These are phyloP conservation scores for Kalmanozyma brasiliensis DNA, from an alignment of 1,284 basidiomycete genomes.

Conservation along the genomic window DNA sequence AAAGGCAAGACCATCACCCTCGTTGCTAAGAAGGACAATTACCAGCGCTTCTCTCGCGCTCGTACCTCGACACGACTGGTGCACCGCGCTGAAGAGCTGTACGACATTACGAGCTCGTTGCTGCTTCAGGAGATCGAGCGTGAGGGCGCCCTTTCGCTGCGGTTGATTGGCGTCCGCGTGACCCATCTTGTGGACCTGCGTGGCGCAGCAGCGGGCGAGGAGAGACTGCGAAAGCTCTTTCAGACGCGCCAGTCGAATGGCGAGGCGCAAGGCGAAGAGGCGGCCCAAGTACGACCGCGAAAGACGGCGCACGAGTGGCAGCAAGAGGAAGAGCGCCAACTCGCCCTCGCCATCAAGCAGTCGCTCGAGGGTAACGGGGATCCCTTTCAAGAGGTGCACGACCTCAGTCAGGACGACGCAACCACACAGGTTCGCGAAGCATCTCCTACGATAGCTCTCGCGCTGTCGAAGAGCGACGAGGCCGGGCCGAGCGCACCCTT, in stretches of 20 bases:
- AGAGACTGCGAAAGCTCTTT: constrained; percentile 39
- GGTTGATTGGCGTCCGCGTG: constrained; percentile 60
- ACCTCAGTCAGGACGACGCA: constrained; percentile 35
- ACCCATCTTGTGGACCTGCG: constrained; percentile 55
- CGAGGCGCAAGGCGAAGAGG: constrained; percentile 2
- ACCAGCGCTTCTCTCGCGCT: constrained; percentile 61
- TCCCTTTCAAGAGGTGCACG: constrained; percentile 24
- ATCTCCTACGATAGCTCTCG: too few relatives aligned
- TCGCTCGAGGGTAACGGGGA: constrained; percentile 29
- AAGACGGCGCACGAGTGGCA: constrained; percentile 29
- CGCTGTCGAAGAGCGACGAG: not conserved
- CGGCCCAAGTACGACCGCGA: not conserved
- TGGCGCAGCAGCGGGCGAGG: constrained; percentile 35
- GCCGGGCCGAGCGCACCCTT: not conserved
- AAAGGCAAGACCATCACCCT: constrained; percentile 60
- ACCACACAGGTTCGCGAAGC: constrained; percentile 1
- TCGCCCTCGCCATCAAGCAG: constrained; percentile 44
- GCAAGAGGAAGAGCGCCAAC: constrained; percentile 45
- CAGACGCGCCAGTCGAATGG: constrained; percentile 6
- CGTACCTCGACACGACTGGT: constrained; percentile 30
- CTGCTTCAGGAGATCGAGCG: constrained; percentile 52
- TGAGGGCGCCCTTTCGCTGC: constrained; percentile 38
- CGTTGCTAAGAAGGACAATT: constrained; percentile 59
- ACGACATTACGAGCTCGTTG: constrained; percentile 40
- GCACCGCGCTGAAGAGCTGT: constrained; percentile 55